Percentiles rank a stretch among this genome's conserved stretches.
Conservation (phyloP, 2,329 filamentous ascomycete genomes). For the Zymoseptoria pseudotritici region DNA sequence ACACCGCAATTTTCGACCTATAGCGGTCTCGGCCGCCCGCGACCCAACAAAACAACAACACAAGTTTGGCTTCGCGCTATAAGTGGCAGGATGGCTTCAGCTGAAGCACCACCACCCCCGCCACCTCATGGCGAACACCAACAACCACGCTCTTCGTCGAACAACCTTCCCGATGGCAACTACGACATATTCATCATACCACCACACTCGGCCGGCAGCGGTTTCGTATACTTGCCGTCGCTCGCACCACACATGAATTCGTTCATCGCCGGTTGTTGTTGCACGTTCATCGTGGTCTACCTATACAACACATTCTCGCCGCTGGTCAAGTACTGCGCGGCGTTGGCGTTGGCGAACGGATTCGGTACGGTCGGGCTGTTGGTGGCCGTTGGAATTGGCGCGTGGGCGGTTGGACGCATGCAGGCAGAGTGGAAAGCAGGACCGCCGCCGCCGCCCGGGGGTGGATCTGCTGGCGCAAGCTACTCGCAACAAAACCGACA, state of each 20-base stretch:
- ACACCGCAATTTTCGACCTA: neutral
- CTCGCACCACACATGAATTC: slow-evolving; percentile 79
- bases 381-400: slow-evolving; percentile 64
- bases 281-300: slow-evolving; percentile 63
- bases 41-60: neutral
- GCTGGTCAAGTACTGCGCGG: slow-evolving; percentile 60
- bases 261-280: slow-evolving; percentile 79
- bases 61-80: neutral
- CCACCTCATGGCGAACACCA: slow-evolving; percentile 72
- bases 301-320: slow-evolving; percentile 69
- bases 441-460: slow-evolving; percentile 18
- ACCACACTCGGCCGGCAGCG: slow-evolving; percentile 77
- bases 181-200: slow-evolving; percentile 98
- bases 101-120: slow-evolving; percentile 66
- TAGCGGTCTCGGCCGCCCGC: neutral
- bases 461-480: slow-evolving; percentile 28
- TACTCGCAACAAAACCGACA: slow-evolving; percentile 21
- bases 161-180: slow-evolving; percentile 69
- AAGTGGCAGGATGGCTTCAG: slow-evolving; percentile 14
- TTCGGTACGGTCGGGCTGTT: slow-evolving; percentile 66
- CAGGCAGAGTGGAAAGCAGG: slow-evolving; percentile 45
- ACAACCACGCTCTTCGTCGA: neutral
- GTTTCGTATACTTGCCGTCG: slow-evolving; percentile 91
- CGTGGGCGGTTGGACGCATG: slow-evolving; percentile 67
- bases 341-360: slow-evolving; percentile 61